These are phyloP conservation scores for Talaromyces amestolkiae DNA, from an alignment of 2,329 filamentous ascomycete species.

Conservation along the genomic window DNA sequence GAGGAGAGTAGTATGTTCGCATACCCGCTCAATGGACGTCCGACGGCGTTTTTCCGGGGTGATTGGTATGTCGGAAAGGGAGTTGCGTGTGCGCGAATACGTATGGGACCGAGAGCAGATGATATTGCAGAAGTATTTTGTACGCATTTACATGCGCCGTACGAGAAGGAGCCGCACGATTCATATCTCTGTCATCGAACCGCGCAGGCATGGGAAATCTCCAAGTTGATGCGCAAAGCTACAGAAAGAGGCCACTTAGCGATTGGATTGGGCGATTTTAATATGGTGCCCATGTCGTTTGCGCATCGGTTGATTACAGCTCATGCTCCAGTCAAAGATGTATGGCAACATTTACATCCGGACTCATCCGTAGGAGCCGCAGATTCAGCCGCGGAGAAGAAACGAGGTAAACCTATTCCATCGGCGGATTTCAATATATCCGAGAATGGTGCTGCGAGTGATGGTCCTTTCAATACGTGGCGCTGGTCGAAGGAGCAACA, in stretches of 20 bases:
- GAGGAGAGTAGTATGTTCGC: slow-evolving; percentile 80
- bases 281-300: slow-evolving; percentile 86
- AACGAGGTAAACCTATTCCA: slow-evolving; percentile 65
- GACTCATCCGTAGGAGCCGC: slow-evolving; percentile 76
- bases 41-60: slow-evolving; percentile 88
- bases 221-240: slow-evolving; percentile 81
- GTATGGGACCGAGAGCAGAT: slow-evolving; percentile 61
- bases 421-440: slow-evolving; percentile 73
- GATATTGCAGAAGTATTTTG: slow-evolving; percentile 86
- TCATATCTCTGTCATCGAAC: slow-evolving; percentile 88
- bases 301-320: slow-evolving; percentile 78
- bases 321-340: slow-evolving; percentile 74
- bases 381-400: slow-evolving; percentile 64
- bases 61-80: slow-evolving; percentile 98
- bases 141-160: slow-evolving; percentile 87
- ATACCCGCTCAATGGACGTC: slow-evolving; percentile 90
- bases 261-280: slow-evolving; percentile 88
- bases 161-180: slow-evolving; percentile 74
- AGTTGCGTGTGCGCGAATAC: slow-evolving; percentile 76
- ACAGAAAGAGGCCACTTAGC: slow-evolving; percentile 78
- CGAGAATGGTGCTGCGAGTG: slow-evolving; percentile 83
- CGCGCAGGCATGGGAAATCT: slow-evolving; percentile 91
- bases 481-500: slow-evolving; percentile 73
- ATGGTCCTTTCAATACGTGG: slow-evolving; percentile 88
- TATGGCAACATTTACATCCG: slow-evolving; percentile 81